Conservation (phyloP, 176 grass and related monocot genomes). For the Dactylis glomerata region DNA sequence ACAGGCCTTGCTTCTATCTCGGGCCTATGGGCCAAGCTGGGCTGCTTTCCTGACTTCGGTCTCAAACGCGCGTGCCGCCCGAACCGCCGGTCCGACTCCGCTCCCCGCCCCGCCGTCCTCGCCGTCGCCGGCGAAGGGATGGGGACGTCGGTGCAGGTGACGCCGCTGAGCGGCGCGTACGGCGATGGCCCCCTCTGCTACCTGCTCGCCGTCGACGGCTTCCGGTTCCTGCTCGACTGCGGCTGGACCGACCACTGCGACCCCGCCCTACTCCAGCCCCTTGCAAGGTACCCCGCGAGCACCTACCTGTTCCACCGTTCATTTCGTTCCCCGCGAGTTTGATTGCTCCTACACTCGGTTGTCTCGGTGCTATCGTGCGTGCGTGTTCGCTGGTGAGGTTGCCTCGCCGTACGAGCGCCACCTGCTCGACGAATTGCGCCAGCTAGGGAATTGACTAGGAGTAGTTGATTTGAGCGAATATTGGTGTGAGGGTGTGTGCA, state of each 20-base stretch:
- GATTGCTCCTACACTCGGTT: not conserved
- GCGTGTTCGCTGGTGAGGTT: not conserved
- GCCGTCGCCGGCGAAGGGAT: conserved; percentile 29
- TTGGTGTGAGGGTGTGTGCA: too few species aligned
- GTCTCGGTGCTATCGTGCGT: not conserved
- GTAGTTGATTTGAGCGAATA: too few species aligned
- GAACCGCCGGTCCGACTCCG: too few species aligned
- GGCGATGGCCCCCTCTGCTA: conserved; percentile 69
- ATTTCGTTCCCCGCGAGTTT: too few species aligned
- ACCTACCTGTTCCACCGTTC: too few species aligned
- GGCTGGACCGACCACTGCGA: conserved; percentile 91
- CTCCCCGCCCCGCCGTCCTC: not conserved
- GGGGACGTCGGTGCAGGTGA: conserved; percentile 91
- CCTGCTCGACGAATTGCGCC: too few species aligned
- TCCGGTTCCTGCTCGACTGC: conserved; percentile 90
- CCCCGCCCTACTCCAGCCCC: conserved; percentile 63
- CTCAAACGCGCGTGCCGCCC: too few species aligned
- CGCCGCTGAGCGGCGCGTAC: conserved; percentile 65
- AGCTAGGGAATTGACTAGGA: too few species aligned
- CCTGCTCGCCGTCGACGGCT: conserved; percentile 74
- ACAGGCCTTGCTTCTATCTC: too few species aligned
- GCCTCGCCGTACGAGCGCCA: too few species aligned
- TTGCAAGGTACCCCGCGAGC: conserved; percentile 43
- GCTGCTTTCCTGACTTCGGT: too few species aligned
- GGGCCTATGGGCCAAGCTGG: too few species aligned